A percentile compares a stretch with the other conserved stretches of the same genome.
phyloP scores from a whole-genome alignment of 31 red algal species.

The Endocladia muricata region DNA sequence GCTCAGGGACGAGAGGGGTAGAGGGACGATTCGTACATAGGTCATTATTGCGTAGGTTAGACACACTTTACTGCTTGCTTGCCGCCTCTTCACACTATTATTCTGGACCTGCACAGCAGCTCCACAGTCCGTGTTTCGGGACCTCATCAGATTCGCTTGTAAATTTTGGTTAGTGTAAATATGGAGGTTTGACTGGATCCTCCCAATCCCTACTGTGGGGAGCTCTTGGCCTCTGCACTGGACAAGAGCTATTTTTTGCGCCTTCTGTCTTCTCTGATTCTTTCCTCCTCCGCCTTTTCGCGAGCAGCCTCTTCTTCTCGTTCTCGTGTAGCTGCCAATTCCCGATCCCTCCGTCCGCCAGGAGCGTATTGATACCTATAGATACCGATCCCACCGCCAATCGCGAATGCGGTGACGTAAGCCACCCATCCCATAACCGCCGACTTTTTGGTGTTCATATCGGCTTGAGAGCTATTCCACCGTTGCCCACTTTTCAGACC shows the following conservation, averaged over 20 bases:
- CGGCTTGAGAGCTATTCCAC: no score
- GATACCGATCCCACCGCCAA: conserved; percentile 50
- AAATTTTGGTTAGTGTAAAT: no score
- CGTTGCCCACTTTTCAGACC: no score
- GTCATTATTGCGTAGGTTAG: no score
- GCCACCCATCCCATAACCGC: conserved; percentile 60
- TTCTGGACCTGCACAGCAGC: no score
- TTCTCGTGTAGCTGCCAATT: conserved; percentile 33
- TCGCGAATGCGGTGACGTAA: conserved; percentile 48
- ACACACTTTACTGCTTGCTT: no score
- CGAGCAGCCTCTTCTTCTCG: conserved; percentile 28
- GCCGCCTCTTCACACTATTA: no score
- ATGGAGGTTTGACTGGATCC: no score
- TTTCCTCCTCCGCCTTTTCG: conserved; percentile 51
- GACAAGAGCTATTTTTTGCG: conserved; percentile 8
- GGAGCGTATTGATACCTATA: conserved; percentile 55
- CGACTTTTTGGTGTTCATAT: conserved; percentile 68
- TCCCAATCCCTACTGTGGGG: neutral
- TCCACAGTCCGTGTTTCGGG: no score
- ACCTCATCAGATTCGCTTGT: no score
- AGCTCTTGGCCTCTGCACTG: neutral
- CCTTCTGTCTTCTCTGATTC: conserved; percentile 56
- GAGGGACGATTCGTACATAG: no score
- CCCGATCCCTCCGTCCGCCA: conserved; percentile 70
- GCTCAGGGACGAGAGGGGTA: neutral